phyloP scores from a whole-genome alignment of 352 stramenopile genomes.

The Phytophthora foliorum region DNA sequence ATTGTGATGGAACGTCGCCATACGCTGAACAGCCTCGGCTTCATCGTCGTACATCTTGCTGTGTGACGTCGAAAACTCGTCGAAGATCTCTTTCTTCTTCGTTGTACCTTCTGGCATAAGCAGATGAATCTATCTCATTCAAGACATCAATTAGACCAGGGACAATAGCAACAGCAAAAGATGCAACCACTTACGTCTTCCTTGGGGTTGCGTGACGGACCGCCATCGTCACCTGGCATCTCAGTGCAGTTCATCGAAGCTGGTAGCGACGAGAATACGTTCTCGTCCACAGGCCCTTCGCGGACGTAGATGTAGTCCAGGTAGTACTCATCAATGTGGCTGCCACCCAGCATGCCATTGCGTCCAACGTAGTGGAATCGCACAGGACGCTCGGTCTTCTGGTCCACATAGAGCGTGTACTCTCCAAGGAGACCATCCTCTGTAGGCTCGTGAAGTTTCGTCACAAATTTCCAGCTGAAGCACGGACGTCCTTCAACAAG shows the following conservation, averaged over 20 bases:
- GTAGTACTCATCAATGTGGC: constrained; percentile 93
- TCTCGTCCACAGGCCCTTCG: constrained; percentile 65
- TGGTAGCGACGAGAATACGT: constrained; percentile 78
- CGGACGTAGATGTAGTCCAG: constrained; percentile 91
- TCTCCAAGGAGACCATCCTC: constrained; percentile 77
- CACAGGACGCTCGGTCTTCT: constrained; percentile 76
- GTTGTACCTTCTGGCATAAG: constrained; percentile 76
- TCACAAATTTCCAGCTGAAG: constrained; percentile 87
- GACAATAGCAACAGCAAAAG: constrained; percentile 2
- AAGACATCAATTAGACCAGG: constrained; percentile 3
- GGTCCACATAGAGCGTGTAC: constrained; percentile 91
- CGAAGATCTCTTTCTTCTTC: constrained; percentile 71
- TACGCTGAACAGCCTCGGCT: constrained; percentile 57
- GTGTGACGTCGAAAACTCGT: constrained; percentile 70
- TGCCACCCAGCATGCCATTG: constrained; percentile 86
- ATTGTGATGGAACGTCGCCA: constrained; percentile 85
- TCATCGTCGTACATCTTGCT: constrained; percentile 68
- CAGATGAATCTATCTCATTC: constrained; percentile 73
- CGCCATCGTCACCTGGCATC: constrained; percentile 54
- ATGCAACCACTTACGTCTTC: constrained; percentile 64
- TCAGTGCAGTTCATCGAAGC: constrained; percentile 88
- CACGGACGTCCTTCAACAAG: constrained; percentile 78
- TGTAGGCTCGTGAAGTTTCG: constrained; percentile 60
- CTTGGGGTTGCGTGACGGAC: constrained; percentile 61
- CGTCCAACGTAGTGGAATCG: constrained; percentile 90